A percentile compares a stretch with the other conserved stretches of the same genome.
Evolutionary conservation across 2,329 filamentous ascomycete species (phyloP).

Genomic region (Pyrenophora seminiperda): DNA sequence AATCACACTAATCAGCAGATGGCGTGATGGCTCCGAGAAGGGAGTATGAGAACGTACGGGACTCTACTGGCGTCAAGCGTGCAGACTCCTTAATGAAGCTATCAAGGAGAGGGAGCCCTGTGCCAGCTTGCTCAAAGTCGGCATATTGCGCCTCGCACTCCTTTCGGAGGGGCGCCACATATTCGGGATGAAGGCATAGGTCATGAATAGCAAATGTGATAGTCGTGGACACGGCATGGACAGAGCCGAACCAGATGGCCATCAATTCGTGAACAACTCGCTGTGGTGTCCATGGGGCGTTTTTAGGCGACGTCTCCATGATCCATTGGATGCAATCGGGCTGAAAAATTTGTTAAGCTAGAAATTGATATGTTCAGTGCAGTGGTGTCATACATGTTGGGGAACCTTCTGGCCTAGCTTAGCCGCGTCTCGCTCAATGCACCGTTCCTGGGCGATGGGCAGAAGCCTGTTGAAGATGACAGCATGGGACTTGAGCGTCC

Average conservation of each 20-base stretch:
- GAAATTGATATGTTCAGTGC: background rate
- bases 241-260: constrained; percentile 46
- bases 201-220: constrained; percentile 25
- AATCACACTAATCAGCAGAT: too few relatives aligned
- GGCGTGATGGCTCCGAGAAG: background rate
- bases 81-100: constrained; percentile 31
- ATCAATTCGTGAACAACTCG: constrained; percentile 40
- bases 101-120: constrained; percentile 26
- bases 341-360: background rate
- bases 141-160: constrained; percentile 21
- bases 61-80: constrained; percentile 25
- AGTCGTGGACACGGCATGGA: constrained; percentile 33
- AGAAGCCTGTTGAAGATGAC: constrained; percentile 22
- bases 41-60: constrained; percentile 12
- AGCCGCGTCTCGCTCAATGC: constrained; percentile 18
- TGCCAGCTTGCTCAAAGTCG: constrained; percentile 18
- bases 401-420: constrained; percentile 17
- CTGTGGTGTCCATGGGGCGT: constrained; percentile 32
- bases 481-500: constrained; percentile 20
- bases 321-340: constrained; percentile 44
- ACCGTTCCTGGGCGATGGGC: constrained; percentile 21
- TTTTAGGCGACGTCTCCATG: constrained; percentile 37
- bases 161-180: constrained; percentile 20
- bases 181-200: constrained; percentile 25
- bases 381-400: constrained; percentile 5